Evolutionary conservation across 176 grass and related monocot species (phyloP).

Genomic region (Avena sativa): DNA sequence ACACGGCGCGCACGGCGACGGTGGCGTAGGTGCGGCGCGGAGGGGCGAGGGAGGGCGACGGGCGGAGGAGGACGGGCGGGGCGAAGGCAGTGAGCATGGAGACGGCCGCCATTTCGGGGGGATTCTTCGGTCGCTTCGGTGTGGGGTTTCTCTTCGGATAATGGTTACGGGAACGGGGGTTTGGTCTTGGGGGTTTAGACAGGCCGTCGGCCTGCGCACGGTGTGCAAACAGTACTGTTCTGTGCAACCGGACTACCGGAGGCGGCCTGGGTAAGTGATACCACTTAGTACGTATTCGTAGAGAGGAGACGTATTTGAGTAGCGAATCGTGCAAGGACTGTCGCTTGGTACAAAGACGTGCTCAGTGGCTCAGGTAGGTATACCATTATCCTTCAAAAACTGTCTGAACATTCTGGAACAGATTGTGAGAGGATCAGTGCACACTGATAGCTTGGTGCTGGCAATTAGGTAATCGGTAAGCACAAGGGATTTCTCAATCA

Average conservation of each 20-base stretch:
- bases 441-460: neutral
- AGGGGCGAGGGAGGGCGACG: neutral
- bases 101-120: conserved; percentile 50
- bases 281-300: neutral
- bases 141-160: conserved; percentile 30
- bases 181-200: conserved; percentile 12
- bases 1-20: conserved; percentile 28
- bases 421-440: no score
- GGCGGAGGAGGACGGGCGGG: conserved; percentile 27
- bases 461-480: neutral
- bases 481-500: neutral
- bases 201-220: no score
- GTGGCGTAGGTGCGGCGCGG: conserved; percentile 5
- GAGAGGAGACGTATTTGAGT: neutral
- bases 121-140: neutral
- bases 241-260: neutral
- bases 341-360: neutral
- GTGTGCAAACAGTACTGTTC: neutral
- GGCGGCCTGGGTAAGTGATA: no score
- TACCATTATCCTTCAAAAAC: no score
- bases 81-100: conserved; percentile 49
- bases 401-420: neutral
- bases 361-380: neutral
- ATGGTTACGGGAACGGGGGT: conserved; percentile 24
- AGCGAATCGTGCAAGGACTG: no score